These are phyloP conservation scores for Endocalyx cinctus DNA, from an alignment of 2,329 filamentous ascomycete genomes.

Conservation along the genomic window DNA sequence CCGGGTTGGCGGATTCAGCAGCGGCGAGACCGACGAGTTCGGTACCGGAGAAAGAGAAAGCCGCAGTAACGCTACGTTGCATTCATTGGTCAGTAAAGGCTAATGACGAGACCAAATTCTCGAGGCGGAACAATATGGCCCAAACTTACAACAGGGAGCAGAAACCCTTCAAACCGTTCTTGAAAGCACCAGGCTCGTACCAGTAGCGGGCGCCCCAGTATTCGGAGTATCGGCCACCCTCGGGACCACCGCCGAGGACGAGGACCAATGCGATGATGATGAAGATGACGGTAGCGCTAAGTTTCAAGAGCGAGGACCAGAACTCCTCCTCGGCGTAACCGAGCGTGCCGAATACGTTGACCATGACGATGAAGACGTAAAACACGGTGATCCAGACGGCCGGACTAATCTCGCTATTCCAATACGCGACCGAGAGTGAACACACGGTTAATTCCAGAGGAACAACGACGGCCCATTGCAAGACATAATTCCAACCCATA, in stretches of 20 bases:
- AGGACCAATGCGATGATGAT: constrained; percentile 59
- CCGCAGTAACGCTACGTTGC: constrained; percentile 68
- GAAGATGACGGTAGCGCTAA: constrained; percentile 55
- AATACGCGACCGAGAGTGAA: constrained; percentile 43
- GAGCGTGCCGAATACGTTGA: constrained; percentile 54
- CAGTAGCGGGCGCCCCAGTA: constrained; percentile 49
- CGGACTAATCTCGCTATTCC: constrained; percentile 39
- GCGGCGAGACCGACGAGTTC: constrained; percentile 72
- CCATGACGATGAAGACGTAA: constrained; percentile 42
- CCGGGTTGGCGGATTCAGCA: constrained; percentile 65
- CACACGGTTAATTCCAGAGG: constrained; percentile 47
- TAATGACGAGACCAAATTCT: too few relatives aligned
- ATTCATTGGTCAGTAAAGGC: too few relatives aligned
- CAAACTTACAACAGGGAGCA: constrained; percentile 69
- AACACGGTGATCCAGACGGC: constrained; percentile 56
- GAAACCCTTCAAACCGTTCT: constrained; percentile 70
- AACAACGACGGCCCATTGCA: constrained; percentile 44
- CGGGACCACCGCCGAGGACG: constrained; percentile 56
- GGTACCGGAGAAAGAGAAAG: constrained; percentile 69
- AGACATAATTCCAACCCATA: constrained; percentile 40
- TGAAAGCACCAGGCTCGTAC: constrained; percentile 53
- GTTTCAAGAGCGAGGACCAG: constrained; percentile 51
- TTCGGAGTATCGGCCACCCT: constrained; percentile 35
- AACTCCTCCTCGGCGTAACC: constrained; percentile 59
- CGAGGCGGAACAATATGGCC: too few relatives aligned